These are phyloP conservation scores for Cladophialophora immunda DNA, from an alignment of 2,329 filamentous ascomycete species.

Conservation along the genomic window DNA sequence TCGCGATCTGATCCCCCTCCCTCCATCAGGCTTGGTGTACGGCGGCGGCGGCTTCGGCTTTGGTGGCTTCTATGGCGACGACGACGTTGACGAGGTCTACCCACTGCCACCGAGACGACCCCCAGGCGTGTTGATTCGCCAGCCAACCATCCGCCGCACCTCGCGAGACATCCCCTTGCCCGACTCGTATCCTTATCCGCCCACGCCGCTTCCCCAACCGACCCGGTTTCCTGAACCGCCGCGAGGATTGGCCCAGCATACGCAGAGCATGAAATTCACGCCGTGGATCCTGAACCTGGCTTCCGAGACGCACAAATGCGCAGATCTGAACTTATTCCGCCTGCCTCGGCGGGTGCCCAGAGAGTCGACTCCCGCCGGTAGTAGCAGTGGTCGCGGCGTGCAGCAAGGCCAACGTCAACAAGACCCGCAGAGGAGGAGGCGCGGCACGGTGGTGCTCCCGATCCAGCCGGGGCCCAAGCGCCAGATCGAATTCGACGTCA, in stretches of 20 bases:
- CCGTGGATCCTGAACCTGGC: constrained; percentile 26
- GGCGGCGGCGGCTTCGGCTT: background rate
- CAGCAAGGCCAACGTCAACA: background rate
- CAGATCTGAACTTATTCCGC: constrained; percentile 23
- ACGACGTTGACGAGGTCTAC: background rate
- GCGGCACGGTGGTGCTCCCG: constrained; percentile 27
- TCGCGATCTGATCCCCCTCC: background rate
- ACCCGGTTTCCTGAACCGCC: background rate
- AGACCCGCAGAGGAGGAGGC: background rate
- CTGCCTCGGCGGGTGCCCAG: background rate
- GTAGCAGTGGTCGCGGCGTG: background rate
- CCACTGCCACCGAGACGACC: background rate
- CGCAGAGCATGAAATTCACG: constrained; percentile 14
- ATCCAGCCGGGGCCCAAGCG: constrained; percentile 22
- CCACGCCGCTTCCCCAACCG: background rate
- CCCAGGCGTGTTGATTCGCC: background rate
- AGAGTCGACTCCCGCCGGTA: background rate
- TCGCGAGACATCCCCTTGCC: constrained; percentile 10
- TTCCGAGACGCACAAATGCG: constrained; percentile 23
- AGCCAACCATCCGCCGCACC: background rate
- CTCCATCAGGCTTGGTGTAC: background rate
- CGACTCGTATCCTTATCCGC: background rate
- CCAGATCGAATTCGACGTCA: constrained; percentile 17
- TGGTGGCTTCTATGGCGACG: background rate
- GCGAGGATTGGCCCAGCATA: background rate